These are phyloP conservation scores for Macrotyloma uniflorum DNA, from an alignment of 306 rosid species.

Conservation along the genomic window DNA sequence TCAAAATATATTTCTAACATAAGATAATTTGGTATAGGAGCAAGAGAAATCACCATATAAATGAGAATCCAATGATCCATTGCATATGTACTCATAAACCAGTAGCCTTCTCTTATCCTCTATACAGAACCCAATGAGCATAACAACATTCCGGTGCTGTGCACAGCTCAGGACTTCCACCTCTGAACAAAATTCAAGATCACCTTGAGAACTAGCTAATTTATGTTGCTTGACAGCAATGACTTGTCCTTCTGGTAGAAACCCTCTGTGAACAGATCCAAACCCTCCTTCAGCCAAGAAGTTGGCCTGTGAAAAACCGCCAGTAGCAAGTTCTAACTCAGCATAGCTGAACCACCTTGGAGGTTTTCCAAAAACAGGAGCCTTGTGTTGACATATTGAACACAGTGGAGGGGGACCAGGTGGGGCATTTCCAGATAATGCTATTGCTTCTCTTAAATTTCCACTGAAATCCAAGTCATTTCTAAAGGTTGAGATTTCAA, in stretches of 20 bases:
- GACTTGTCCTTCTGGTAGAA: slow-evolving; percentile 94
- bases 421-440: slow-evolving; percentile 82
- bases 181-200: slow-evolving; percentile 92
- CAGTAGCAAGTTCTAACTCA: slow-evolving; percentile 93
- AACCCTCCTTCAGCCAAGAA: slow-evolving; percentile 99
- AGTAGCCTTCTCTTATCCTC: slow-evolving; percentile 93
- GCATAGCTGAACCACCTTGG: slow-evolving; percentile 94
- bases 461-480: slow-evolving; percentile 70
- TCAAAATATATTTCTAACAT: slow-evolving; percentile 21
- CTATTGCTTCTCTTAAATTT: slow-evolving; percentile 84
- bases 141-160: slow-evolving; percentile 96
- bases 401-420: slow-evolving; percentile 96
- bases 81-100: slow-evolving; percentile 97
- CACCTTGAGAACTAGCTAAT: slow-evolving; percentile 99
- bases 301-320: slow-evolving; percentile 94
- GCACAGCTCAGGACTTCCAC: slow-evolving; percentile 99
- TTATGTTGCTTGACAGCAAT: slow-evolving; percentile 98
- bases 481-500: slow-evolving; percentile 59
- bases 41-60: slow-evolving; percentile 73
- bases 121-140: slow-evolving; percentile 96
- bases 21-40: slow-evolving; percentile 15
- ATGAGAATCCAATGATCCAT: slow-evolving; percentile 94
- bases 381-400: slow-evolving; percentile 98
- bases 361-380: slow-evolving; percentile 97
- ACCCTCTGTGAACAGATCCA: slow-evolving; percentile 97